These are phyloP conservation scores for Halophytophthora polymorphica DNA, from an alignment of 352 stramenopile species.

Conservation along the genomic window DNA sequence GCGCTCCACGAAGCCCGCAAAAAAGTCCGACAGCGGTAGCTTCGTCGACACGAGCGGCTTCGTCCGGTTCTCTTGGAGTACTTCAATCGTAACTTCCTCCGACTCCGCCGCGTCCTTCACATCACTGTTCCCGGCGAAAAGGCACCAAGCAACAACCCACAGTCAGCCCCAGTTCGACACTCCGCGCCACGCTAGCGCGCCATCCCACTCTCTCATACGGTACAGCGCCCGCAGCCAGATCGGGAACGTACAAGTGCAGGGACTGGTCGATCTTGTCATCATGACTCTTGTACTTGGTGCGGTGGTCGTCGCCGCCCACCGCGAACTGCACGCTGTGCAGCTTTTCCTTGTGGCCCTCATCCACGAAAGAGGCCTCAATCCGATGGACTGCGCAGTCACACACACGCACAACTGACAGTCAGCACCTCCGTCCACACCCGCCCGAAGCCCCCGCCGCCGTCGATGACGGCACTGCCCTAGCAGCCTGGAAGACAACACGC, in stretches of 20 bases:
- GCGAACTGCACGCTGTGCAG: constrained; percentile 14
- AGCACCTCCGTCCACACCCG: neutral
- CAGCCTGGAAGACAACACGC: constrained; percentile 3
- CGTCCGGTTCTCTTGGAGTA: constrained; percentile 37
- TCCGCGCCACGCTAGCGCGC: constrained; percentile 9
- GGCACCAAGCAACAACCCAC: too few species aligned
- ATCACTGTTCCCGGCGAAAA: constrained; percentile 26
- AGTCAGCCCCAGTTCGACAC: constrained; percentile 14
- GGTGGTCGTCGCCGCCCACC: constrained; percentile 21
- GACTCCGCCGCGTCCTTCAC: constrained; percentile 25
- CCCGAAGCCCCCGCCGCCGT: neutral
- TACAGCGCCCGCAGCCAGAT: neutral
- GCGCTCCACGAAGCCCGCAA: constrained; percentile 18
- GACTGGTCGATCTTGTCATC: constrained; percentile 31
- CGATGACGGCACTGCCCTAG: too few species aligned
- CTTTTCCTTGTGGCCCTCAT: constrained; percentile 5
- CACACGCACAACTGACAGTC: constrained; percentile 2
- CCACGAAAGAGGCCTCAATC: constrained; percentile 19
- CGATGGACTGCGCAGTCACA: constrained; percentile 24
- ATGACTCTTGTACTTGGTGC: constrained; percentile 20
- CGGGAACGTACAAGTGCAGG: constrained; percentile 37
- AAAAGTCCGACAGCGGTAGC: constrained; percentile 28
- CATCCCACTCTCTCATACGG: neutral
- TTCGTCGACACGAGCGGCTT: constrained; percentile 40
- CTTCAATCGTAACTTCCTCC: constrained; percentile 40